Evolutionary conservation across 306 rosid species (phyloP).

Genomic region (Inga leiocalycina): DNA sequence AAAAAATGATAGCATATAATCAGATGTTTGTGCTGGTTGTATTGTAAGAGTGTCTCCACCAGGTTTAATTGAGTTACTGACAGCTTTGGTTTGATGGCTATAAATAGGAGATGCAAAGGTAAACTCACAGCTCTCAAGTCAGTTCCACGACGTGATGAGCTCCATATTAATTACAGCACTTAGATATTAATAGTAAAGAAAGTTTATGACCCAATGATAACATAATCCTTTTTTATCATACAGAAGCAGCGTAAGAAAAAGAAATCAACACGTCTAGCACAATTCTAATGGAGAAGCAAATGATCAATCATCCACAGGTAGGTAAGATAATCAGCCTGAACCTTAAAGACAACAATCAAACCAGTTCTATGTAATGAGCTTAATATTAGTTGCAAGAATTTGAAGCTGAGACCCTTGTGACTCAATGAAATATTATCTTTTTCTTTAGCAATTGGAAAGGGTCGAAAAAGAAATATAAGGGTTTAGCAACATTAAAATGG

Average conservation of each 20-base stretch:
- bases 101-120: background rate
- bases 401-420: background rate
- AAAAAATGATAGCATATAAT: background rate
- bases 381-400: background rate
- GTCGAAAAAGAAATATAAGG: constrained; percentile 14
- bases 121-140: background rate
- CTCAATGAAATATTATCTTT: constrained; percentile 13
- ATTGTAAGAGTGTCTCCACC: background rate
- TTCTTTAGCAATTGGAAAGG: background rate
- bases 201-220: background rate
- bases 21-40: background rate
- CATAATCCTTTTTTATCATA: background rate
- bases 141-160: background rate
- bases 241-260: constrained; percentile 12
- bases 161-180: background rate
- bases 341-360: background rate
- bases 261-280: constrained; percentile 13
- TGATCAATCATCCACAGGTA: constrained; percentile 10
- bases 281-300: constrained; percentile 22
- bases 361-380: background rate
- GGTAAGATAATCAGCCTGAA: constrained; percentile 8
- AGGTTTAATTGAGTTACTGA: background rate
- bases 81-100: background rate
- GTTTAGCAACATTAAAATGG: constrained; percentile 24
- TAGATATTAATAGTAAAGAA: background rate